These are phyloP conservation scores for Aspergillus sp. DNA, from an alignment of 2,329 filamentous ascomycete species.

Conservation along the genomic window DNA sequence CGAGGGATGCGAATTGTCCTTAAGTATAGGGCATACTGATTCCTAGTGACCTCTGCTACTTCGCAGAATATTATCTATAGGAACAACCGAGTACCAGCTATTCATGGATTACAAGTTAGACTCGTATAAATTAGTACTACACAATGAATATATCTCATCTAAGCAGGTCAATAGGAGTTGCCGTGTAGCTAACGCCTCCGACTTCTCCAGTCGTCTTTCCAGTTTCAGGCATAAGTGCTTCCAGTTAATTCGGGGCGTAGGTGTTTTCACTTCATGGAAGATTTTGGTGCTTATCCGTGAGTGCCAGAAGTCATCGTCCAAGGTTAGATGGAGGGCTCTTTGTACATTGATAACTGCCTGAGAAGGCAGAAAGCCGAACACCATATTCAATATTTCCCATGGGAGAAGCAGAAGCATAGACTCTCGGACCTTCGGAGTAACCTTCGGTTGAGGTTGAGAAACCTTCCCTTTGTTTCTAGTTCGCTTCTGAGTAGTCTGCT, in stretches of 20 bases:
- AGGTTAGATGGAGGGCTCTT: not conserved
- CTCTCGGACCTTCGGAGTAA: not conserved
- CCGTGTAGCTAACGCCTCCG: not conserved
- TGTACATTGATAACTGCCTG: not conserved
- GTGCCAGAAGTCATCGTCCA: not conserved
- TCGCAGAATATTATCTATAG: too few relatives aligned
- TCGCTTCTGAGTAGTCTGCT: not conserved
- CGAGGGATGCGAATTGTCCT: too few relatives aligned
- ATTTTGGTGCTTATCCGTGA: not conserved
- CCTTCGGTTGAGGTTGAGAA: not conserved
- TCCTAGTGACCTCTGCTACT: too few relatives aligned
- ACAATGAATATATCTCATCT: not conserved
- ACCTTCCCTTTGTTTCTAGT: not conserved
- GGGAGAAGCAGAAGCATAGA: not conserved
- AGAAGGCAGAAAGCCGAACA: not conserved
- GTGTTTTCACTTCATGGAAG: not conserved
- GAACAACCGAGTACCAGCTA: too few relatives aligned
- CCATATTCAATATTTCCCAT: not conserved
- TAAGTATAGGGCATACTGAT: too few relatives aligned
- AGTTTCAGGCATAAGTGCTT: not conserved
- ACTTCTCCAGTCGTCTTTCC: not conserved
- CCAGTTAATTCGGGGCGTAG: not conserved
- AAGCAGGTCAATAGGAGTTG: not conserved
- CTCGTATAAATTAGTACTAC: too few relatives aligned
- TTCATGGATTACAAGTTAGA: too few relatives aligned